A percentile compares a stretch with the other conserved stretches of the same genome.
Evolutionary conservation across 31 red algal genomes (phyloP).

Genomic region (Odonthalia washingtoniensis): DNA sequence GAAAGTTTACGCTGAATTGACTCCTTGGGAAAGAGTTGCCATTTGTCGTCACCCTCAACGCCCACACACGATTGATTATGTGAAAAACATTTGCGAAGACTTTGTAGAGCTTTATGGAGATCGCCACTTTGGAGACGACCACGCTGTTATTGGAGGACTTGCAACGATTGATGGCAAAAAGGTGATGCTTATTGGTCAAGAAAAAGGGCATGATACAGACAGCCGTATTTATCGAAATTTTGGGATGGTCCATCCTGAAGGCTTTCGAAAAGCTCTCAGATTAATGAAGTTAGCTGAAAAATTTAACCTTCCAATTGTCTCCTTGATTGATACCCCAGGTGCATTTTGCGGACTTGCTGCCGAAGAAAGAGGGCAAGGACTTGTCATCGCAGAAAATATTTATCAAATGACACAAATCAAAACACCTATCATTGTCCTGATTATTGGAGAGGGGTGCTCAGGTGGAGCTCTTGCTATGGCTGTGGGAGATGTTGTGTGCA

Average conservation of each 20-base stretch:
- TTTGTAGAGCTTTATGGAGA: conserved; percentile 41
- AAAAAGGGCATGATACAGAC: conserved; percentile 48
- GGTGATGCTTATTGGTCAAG: conserved; percentile 46
- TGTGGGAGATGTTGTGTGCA: conserved; percentile 30
- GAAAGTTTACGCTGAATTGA: conserved; percentile 37
- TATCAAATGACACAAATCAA: neutral
- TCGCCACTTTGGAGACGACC: conserved; percentile 42
- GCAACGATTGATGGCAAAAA: conserved; percentile 21
- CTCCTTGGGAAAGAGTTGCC: conserved; percentile 29
- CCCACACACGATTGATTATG: conserved; percentile 30
- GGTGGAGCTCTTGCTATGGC: conserved; percentile 49
- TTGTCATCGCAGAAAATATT: conserved; percentile 35
- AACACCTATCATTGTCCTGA: conserved; percentile 17
- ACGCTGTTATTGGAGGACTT: conserved; percentile 54
- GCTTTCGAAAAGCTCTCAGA: conserved; percentile 49
- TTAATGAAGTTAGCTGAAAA: conserved; percentile 41
- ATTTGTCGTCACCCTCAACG: conserved; percentile 9
- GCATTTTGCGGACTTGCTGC: conserved; percentile 45
- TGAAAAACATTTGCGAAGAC: conserved; percentile 26
- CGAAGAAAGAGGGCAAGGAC: conserved; percentile 48
- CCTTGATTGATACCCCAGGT: conserved; percentile 53
- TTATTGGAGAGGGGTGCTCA: conserved; percentile 50
- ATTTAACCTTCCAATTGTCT: conserved; percentile 39
- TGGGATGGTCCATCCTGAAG: conserved; percentile 44
- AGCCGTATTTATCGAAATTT: conserved; percentile 32